Conservation (phyloP, 192 early-diverging fungal genomes). For the Nowakowskiella sp. region DNA sequence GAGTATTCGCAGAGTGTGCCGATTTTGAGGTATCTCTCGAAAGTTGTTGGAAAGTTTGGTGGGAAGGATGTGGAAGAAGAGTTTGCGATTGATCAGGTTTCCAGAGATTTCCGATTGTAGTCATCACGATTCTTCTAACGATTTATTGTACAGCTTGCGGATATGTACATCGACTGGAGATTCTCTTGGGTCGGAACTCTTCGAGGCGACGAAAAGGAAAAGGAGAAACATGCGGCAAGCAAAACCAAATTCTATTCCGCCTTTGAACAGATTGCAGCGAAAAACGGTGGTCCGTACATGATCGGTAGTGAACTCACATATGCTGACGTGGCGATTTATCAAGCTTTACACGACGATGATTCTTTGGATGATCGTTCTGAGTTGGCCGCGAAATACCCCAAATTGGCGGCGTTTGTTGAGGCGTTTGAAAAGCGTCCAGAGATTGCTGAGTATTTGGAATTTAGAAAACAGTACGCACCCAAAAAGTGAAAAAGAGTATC, state of each 20-base stretch:
- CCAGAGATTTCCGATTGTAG: too few species aligned
- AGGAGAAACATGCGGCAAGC: slow-evolving; percentile 1
- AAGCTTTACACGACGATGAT: slow-evolving; percentile 11
- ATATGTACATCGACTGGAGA: slow-evolving; percentile 13
- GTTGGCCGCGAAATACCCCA: too few species aligned
- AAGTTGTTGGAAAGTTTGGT: slow-evolving; percentile 6
- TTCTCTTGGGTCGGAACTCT: slow-evolving; percentile 2
- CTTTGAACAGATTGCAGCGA: slow-evolving; percentile 3
- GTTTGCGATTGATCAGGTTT: slow-evolving; percentile 6
- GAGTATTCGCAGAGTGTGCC: slow-evolving; percentile 8
- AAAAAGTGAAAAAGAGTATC: too few species aligned
- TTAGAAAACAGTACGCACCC: too few species aligned
- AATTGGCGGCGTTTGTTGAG: too few species aligned
- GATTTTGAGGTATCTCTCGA: slow-evolving; percentile 7
- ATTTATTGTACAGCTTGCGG: too few species aligned
- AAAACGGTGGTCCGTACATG: slow-evolving; percentile 10
- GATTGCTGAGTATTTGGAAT: too few species aligned
- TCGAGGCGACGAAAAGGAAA: background rate
- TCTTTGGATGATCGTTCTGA: too few species aligned
- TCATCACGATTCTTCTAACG: too few species aligned
- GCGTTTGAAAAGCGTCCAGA: too few species aligned
- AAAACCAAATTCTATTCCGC: slow-evolving; percentile 1
- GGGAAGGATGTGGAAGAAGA: slow-evolving; percentile 4
- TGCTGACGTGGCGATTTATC: slow-evolving; percentile 6
- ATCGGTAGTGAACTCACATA: slow-evolving; percentile 6